Evolutionary conservation across 257 asterid species (phyloP).

Genomic region (Nicotiana sylvestris): DNA sequence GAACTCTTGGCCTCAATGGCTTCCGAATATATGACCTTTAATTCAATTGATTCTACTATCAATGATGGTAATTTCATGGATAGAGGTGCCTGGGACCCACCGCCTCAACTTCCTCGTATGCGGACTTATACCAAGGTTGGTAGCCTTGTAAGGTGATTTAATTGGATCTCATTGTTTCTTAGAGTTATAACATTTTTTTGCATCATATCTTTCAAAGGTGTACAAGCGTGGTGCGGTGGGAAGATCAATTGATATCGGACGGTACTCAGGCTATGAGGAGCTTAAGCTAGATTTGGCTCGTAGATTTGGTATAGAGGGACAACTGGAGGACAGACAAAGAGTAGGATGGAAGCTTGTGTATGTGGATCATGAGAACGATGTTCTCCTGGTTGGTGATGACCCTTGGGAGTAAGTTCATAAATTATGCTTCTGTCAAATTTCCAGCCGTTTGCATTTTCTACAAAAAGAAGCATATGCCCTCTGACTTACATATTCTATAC

Average conservation of each 20-base stretch:
- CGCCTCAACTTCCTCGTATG: slow-evolving; percentile 73
- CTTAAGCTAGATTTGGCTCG: slow-evolving; percentile 90
- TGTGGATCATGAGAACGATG: slow-evolving; percentile 51
- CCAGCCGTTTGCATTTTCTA: not conserved
- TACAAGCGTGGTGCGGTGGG: slow-evolving; percentile 99
- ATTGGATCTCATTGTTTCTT: not conserved
- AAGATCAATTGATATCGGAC: slow-evolving; percentile 82
- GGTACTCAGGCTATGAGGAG: slow-evolving; percentile 85
- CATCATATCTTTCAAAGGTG: slow-evolving; percentile 41
- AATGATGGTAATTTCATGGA: slow-evolving; percentile 70
- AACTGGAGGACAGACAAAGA: slow-evolving; percentile 81
- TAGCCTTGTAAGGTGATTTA: not conserved
- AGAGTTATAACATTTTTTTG: not conserved
- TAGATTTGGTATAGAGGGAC: slow-evolving; percentile 92
- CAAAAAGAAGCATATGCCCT: not conserved
- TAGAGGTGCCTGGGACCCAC: slow-evolving; percentile 70
- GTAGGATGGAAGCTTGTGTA: slow-evolving; percentile 97
- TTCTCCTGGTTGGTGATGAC: slow-evolving; percentile 49
- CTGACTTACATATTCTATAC: not conserved
- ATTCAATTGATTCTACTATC: slow-evolving; percentile 70
- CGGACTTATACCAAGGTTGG: slow-evolving; percentile 88
- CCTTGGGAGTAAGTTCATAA: slow-evolving; percentile 46
- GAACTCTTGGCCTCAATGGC: slow-evolving; percentile 88
- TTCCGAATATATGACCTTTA: slow-evolving; percentile 76
- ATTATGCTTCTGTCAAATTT: not conserved